Evolutionary conservation across 768 basidiomycete species (phyloP).

Genomic region (Boletus vinaceobasis): DNA sequence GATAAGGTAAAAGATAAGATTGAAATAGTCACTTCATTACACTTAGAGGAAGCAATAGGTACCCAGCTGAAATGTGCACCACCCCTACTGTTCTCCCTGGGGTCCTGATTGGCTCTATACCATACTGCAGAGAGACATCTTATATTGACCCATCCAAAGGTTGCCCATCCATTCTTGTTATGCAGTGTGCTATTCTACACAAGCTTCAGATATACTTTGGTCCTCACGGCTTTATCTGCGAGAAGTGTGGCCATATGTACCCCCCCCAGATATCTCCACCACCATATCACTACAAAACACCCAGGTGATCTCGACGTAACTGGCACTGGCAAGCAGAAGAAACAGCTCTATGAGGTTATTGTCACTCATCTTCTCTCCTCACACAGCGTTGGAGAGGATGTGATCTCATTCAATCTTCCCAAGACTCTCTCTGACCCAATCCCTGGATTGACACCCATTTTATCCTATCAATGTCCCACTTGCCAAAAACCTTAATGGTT

Average conservation of each 20-base stretch:
- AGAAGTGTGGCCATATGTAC: neutral
- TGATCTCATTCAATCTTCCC: neutral
- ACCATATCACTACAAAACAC: neutral
- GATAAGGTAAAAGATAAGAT: too few relatives aligned
- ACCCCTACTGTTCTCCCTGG: too few relatives aligned
- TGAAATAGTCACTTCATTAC: too few relatives aligned
- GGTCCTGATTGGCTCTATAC: too few relatives aligned
- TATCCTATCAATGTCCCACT: neutral
- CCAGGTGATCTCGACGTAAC: too few relatives aligned
- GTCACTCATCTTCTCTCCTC: neutral
- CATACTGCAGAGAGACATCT: neutral
- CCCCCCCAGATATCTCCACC: neutral
- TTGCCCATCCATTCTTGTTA: neutral
- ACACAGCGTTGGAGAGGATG: neutral
- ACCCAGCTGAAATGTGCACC: too few relatives aligned
- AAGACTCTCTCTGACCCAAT: neutral
- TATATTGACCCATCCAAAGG: neutral
- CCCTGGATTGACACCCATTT: neutral
- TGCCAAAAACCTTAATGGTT: neutral
- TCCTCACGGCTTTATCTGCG: neutral
- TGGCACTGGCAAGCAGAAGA: neutral
- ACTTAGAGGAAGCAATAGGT: too few relatives aligned
- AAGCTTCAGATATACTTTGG: neutral
- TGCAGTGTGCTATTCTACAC: neutral
- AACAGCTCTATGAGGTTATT: neutral